phyloP scores from a whole-genome alignment of 1,284 basidiomycete species.

The Marasmius sp. region DNA sequence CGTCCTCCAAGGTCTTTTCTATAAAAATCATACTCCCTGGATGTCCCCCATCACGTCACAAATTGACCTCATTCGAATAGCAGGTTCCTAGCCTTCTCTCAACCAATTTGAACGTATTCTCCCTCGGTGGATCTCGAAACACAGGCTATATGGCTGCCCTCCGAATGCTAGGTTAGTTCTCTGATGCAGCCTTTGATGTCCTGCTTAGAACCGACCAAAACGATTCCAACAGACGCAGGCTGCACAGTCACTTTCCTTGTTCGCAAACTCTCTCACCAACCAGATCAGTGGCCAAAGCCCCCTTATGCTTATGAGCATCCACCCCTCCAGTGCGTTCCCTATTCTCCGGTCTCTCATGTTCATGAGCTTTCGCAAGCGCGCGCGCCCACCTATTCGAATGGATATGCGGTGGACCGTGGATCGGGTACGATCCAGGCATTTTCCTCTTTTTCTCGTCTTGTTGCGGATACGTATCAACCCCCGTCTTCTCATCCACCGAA shows the following conservation, averaged over 20 bases:
- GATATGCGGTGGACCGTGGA: neutral
- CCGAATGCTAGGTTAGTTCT: conserved; percentile 46
- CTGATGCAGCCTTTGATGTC: neutral
- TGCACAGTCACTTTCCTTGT: conserved; percentile 53
- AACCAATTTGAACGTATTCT: conserved; percentile 31
- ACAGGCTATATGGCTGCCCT: conserved; percentile 58
- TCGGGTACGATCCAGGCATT: neutral
- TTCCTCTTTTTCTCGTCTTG: neutral
- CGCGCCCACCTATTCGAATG: conserved; percentile 4
- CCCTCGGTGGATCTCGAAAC: conserved; percentile 64
- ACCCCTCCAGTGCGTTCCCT: conserved; percentile 58
- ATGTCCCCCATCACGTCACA: too few species aligned
- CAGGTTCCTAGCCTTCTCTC: too few species aligned
- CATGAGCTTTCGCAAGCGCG: conserved; percentile 44
- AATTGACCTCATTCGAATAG: too few species aligned
- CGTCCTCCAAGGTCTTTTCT: too few species aligned
- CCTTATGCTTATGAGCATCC: conserved; percentile 52
- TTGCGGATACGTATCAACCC: neutral
- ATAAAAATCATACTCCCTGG: too few species aligned
- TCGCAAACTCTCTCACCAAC: conserved; percentile 55
- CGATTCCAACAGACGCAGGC: conserved; percentile 35
- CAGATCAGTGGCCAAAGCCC: conserved; percentile 74
- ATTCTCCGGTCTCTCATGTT: conserved; percentile 51
- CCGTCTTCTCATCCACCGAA: neutral
- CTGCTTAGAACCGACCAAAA: neutral